These are phyloP conservation scores for Cladosporium colombiae DNA, from an alignment of 2,329 filamentous ascomycete genomes.

Conservation along the genomic window DNA sequence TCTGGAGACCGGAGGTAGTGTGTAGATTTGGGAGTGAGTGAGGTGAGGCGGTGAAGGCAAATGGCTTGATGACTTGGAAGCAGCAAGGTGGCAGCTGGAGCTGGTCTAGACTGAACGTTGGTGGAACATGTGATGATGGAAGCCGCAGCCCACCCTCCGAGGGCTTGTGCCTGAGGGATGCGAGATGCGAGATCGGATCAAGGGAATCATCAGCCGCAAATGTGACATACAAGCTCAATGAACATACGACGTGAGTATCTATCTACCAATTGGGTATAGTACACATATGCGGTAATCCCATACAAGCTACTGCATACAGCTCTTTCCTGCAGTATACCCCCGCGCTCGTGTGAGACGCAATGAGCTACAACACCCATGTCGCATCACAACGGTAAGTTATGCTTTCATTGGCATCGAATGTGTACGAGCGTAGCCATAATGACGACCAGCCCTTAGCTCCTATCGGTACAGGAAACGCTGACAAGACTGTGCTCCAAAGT, in stretches of 20 bases:
- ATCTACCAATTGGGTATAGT: neutral
- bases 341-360: neutral
- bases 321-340: neutral
- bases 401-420: neutral
- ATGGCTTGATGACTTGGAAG: neutral
- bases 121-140: constrained; percentile 8
- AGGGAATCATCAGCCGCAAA: neutral
- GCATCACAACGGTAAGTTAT: neutral
- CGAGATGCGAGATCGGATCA: constrained; percentile 13
- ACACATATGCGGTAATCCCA: neutral
- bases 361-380: neutral
- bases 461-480: neutral
- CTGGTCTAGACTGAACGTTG: neutral
- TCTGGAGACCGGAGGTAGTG: neutral
- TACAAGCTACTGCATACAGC: neutral
- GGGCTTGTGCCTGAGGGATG: constrained; percentile 3
- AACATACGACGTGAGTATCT: neutral
- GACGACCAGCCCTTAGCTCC: neutral
- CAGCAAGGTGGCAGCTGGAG: constrained; percentile 6
- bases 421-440: neutral
- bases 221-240: neutral
- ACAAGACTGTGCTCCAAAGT: neutral
- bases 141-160: neutral
- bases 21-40: neutral
- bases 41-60: constrained; percentile 1